Percentiles rank a stretch among this genome's conserved stretches.
These are phyloP conservation scores for Penicillium diatomitis DNA, from an alignment of 495 filamentous ascomycete genomes.

Conservation along the genomic window DNA sequence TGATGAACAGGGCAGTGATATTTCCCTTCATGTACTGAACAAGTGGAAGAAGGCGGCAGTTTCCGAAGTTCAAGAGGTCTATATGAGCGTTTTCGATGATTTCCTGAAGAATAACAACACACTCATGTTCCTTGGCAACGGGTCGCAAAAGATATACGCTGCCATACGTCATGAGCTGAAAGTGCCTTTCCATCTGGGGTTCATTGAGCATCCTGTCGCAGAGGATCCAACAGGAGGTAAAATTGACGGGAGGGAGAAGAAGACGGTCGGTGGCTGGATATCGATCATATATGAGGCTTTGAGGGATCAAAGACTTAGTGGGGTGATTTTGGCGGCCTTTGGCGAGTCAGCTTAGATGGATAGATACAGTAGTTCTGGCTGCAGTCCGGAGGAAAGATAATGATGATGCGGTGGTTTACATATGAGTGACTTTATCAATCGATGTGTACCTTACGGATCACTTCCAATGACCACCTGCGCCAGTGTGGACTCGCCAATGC, in stretches of 20 bases:
- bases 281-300: constrained; percentile 12
- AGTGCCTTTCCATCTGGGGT: constrained; percentile 12
- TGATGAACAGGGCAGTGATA: neutral
- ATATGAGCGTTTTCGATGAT: neutral
- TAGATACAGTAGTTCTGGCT: too few relatives aligned
- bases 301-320: neutral
- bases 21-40: neutral
- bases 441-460: too few relatives aligned
- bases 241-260: constrained; percentile 3
- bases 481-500: too few relatives aligned
- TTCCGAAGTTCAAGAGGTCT: neutral
- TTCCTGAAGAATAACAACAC: neutral
- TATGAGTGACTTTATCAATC: too few relatives aligned
- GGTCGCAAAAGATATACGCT: constrained; percentile 5
- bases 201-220: constrained; percentile 13
- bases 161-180: constrained; percentile 8
- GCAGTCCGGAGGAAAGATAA: too few relatives aligned
- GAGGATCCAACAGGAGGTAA: neutral
- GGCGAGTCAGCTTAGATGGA: too few relatives aligned
- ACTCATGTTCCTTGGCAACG: neutral
- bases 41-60: neutral
- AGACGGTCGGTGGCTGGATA: constrained; percentile 15
- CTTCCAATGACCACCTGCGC: too few relatives aligned
- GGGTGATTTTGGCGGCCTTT: too few relatives aligned
- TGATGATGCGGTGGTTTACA: too few relatives aligned